Percentiles rank a stretch among this genome's conserved stretches.
Evolutionary conservation across 2,329 filamentous ascomycete species (phyloP).

Genomic region (Colletotrichum noveboracense): DNA sequence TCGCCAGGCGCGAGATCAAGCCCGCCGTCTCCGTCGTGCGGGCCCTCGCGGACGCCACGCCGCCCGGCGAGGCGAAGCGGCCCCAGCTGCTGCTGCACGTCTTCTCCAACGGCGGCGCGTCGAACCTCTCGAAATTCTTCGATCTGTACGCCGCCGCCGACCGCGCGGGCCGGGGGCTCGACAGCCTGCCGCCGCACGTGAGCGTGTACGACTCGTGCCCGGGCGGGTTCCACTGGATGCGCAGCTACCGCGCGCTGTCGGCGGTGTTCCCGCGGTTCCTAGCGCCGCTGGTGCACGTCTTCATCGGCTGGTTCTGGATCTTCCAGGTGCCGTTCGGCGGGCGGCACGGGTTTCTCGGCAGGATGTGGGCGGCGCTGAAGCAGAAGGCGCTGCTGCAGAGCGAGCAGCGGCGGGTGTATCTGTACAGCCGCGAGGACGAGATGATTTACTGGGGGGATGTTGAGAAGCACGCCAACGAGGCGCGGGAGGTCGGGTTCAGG

Average conservation of each 20-base stretch:
- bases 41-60: conserved; percentile 28
- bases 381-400: conserved; percentile 31
- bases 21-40: conserved; percentile 46
- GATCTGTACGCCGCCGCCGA: conserved; percentile 33
- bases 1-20: conserved; percentile 36
- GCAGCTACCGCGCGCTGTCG: conserved; percentile 44
- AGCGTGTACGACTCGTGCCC: conserved; percentile 55
- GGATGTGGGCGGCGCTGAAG: conserved; percentile 43
- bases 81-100: conserved; percentile 48
- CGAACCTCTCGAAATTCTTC: conserved; percentile 44
- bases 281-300: conserved; percentile 38
- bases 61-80: conserved; percentile 13
- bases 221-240: conserved; percentile 45
- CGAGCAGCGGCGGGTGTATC: conserved; percentile 53
- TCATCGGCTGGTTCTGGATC: conserved; percentile 37
- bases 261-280: conserved; percentile 36
- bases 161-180: conserved; percentile 15
- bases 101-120: conserved; percentile 59
- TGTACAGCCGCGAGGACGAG: conserved; percentile 55
- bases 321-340: conserved; percentile 33
- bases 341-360: conserved; percentile 31
- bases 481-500: conserved; percentile 40
- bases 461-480: conserved; percentile 51
- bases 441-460: conserved; percentile 53
- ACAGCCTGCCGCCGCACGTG: conserved; percentile 44